These are phyloP conservation scores for Tephrocybe sp. DNA, from an alignment of 768 basidiomycete genomes.

Conservation along the genomic window DNA sequence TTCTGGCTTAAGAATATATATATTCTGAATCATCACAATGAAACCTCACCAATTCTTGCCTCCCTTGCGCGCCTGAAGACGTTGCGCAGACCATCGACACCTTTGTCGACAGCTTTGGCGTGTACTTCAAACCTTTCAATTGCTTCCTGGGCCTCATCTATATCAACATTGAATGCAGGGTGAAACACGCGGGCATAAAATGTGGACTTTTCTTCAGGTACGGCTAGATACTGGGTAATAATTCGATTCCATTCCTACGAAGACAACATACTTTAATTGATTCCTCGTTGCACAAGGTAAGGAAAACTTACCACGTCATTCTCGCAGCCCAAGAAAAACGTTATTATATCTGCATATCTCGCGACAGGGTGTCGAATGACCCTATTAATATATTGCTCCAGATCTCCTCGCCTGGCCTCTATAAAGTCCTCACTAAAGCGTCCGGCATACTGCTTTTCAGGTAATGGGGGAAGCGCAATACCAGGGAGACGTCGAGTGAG, in stretches of 20 bases:
- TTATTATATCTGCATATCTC: conserved; percentile 74
- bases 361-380: conserved; percentile 75
- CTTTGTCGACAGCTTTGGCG: conserved; percentile 60
- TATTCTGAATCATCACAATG: neutral
- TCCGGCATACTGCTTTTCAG: conserved; percentile 83
- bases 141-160: conserved; percentile 61
- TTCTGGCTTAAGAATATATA: neutral
- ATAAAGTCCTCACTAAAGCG: conserved; percentile 81
- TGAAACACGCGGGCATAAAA: conserved; percentile 83
- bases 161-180: conserved; percentile 80
- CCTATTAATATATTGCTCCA: conserved; percentile 73
- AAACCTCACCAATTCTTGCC: conserved; percentile 55
- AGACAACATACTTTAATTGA: neutral
- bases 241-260: conserved; percentile 71
- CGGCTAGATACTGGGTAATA: conserved; percentile 55
- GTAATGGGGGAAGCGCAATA: conserved; percentile 76
- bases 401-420: conserved; percentile 75
- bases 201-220: conserved; percentile 65
- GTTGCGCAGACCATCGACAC: conserved; percentile 64
- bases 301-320: conserved; percentile 59
- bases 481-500: conserved; percentile 69
- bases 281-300: conserved; percentile 5
- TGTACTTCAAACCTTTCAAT: conserved; percentile 65
- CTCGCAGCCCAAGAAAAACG: conserved; percentile 77
- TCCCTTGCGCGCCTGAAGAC: conserved; percentile 64